A percentile compares a stretch with the other conserved stretches of the same genome.
Evolutionary conservation across 441 rosid species (phyloP).

Genomic region (Dalechampia spathulata): DNA sequence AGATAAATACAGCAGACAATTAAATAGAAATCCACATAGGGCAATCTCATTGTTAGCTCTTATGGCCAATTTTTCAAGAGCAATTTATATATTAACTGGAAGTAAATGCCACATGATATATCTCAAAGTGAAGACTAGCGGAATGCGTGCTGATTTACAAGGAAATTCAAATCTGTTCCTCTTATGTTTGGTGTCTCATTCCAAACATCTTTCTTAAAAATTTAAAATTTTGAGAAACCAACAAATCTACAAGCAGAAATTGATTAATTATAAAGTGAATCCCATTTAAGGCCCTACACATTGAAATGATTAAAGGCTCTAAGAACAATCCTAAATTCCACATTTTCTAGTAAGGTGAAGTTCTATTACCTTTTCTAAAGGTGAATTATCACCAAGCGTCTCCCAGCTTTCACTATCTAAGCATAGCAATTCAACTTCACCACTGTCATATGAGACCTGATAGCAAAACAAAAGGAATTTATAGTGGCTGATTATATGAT

Average conservation of each 20-base stretch:
- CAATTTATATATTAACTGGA: neutral
- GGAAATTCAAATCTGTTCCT: neutral
- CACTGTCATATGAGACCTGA: slow-evolving; percentile 46
- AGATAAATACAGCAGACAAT: neutral
- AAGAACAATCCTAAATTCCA: neutral
- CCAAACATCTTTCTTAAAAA: neutral
- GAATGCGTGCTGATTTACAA: neutral
- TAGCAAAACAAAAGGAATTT: neutral
- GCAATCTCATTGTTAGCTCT: neutral
- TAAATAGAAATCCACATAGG: neutral
- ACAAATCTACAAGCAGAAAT: too few species aligned
- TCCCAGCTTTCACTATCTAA: slow-evolving; percentile 54
- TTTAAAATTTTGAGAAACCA: neutral
- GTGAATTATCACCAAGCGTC: slow-evolving; percentile 31
- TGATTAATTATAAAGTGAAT: neutral
- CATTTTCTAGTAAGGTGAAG: slow-evolving; percentile 3
- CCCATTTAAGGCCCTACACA: neutral
- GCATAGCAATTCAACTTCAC: slow-evolving; percentile 45
- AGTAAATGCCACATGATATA: neutral
- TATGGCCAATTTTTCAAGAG: neutral
- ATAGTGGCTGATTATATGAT: neutral
- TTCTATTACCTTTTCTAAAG: slow-evolving; percentile 31
- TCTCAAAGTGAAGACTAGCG: neutral
- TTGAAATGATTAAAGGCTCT: neutral
- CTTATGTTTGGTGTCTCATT: neutral